phyloP scores from a whole-genome alignment of 768 basidiomycete species.

The Boletus edulis region DNA sequence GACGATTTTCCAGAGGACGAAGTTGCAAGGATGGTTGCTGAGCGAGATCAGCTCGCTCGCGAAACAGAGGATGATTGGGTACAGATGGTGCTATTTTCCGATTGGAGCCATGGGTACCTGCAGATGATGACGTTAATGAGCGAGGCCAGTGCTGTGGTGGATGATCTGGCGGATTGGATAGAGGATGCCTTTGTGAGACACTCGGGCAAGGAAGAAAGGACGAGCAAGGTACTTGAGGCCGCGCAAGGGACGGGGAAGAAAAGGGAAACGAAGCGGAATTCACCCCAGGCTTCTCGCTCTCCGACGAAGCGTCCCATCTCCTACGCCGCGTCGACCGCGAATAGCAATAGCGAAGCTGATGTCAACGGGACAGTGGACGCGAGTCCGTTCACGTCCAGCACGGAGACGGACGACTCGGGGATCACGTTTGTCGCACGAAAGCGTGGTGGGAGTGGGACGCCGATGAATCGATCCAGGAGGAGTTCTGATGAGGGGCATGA shows the following conservation, averaged over 20 bases:
- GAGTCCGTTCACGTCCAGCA: conserved; percentile 44
- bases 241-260: conserved; percentile 25
- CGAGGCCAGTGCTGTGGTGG: conserved; percentile 76
- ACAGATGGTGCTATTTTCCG: conserved; percentile 87
- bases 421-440: conserved; percentile 72
- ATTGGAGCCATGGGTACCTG: conserved; percentile 96
- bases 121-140: conserved; percentile 90
- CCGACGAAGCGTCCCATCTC: conserved; percentile 19
- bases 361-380: conserved; percentile 12
- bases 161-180: conserved; percentile 91
- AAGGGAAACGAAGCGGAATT: conserved; percentile 20
- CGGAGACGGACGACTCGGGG: conserved; percentile 66
- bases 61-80: conserved; percentile 95
- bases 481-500: conserved; percentile 20
- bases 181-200: conserved; percentile 61
- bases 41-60: conserved; percentile 55
- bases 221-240: conserved; percentile 16
- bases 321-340: neutral
- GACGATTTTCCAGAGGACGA: conserved; percentile 27
- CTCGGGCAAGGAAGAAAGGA: conserved; percentile 27
- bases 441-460: conserved; percentile 33
- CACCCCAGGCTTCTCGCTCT: conserved; percentile 21
- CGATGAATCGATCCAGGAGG: conserved; percentile 16
- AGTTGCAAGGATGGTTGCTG: conserved; percentile 47
- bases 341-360: conserved; percentile 1